Percentiles rank a stretch among this genome's conserved stretches.
Conservation (phyloP, 116 monocot species). For the Dioscorea cayenensis region DNA sequence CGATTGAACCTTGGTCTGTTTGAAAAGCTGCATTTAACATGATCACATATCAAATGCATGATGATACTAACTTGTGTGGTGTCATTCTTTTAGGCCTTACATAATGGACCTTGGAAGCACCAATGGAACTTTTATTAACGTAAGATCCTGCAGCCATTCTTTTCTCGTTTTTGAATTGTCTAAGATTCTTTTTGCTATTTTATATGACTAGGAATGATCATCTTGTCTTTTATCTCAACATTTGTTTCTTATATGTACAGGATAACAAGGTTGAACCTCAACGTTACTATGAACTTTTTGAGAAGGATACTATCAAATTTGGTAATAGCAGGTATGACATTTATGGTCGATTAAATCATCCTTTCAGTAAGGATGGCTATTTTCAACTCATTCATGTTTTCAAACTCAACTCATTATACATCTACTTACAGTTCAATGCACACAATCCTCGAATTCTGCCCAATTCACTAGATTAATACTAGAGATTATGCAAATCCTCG, state of each 20-base stretch:
- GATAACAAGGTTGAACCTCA: conserved; percentile 85
- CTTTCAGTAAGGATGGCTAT: neutral
- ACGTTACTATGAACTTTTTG: conserved; percentile 93
- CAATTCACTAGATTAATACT: too few relatives aligned
- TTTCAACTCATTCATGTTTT: too few relatives aligned
- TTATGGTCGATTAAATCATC: neutral
- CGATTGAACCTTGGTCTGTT: neutral
- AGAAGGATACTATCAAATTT: conserved; percentile 94
- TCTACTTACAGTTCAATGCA: neutral
- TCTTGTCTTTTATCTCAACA: conserved; percentile 6
- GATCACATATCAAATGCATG: neutral
- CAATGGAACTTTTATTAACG: conserved; percentile 93
- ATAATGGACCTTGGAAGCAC: conserved; percentile 99
- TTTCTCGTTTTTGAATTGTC: conserved; percentile 7
- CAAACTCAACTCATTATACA: too few relatives aligned
- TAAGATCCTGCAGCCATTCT: conserved; percentile 26
- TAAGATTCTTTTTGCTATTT: neutral
- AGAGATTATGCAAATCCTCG: too few relatives aligned
- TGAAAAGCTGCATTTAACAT: conserved; percentile 5
- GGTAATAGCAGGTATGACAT: conserved; percentile 91
- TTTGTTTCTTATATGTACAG: conserved; percentile 43
- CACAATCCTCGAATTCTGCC: too few relatives aligned
- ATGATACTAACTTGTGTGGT: neutral
- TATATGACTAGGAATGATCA: neutral
- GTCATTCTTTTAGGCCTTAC: conserved; percentile 60